A percentile compares a stretch with the other conserved stretches of the same genome.
Evolutionary conservation across 768 basidiomycete species (phyloP).

Genomic region (Sporobolomyces roseus): DNA sequence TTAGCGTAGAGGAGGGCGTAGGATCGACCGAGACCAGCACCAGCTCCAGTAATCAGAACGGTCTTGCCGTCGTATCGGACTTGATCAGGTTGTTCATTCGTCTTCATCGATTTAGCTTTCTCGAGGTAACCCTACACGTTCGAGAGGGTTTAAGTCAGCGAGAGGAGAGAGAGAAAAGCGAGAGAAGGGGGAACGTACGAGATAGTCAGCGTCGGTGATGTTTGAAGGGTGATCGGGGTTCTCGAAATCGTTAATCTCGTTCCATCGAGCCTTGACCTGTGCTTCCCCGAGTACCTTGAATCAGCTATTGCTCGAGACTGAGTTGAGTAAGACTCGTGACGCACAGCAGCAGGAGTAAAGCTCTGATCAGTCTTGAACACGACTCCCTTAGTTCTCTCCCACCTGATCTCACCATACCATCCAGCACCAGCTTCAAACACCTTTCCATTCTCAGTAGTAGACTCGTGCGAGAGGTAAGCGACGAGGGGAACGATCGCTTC

Average conservation of each 20-base stretch:
- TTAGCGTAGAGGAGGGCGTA: conserved; percentile 88
- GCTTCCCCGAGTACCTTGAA: no score
- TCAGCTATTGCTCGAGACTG: no score
- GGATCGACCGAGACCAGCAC: conserved; percentile 84
- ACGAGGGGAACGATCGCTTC: conserved; percentile 91
- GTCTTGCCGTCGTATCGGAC: conserved; percentile 86
- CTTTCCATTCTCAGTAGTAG: conserved; percentile 62
- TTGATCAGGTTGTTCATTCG: conserved; percentile 66
- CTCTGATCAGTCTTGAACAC: conserved; percentile 83
- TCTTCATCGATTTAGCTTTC: conserved; percentile 58
- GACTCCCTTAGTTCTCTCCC: conserved; percentile 82
- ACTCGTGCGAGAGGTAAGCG: conserved; percentile 61
- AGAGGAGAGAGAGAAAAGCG: not conserved
- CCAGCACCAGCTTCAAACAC: conserved; percentile 93
- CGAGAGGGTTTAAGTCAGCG: not conserved
- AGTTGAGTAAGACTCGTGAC: no score
- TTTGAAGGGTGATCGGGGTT: conserved; percentile 52
- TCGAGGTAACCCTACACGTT: conserved; percentile 57
- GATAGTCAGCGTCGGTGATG: conserved; percentile 50
- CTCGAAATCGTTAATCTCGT: conserved; percentile 70
- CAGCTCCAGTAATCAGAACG: conserved; percentile 89
- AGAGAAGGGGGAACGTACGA: conserved; percentile 51
- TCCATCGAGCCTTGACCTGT: conserved; percentile 79
- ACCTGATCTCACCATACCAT: conserved; percentile 82
- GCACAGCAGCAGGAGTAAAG: conserved; percentile 90